A percentile compares a stretch with the other conserved stretches of the same genome.
Evolutionary conservation across 1,284 basidiomycete species (phyloP).

Genomic region (Cryptococcus sp.): DNA sequence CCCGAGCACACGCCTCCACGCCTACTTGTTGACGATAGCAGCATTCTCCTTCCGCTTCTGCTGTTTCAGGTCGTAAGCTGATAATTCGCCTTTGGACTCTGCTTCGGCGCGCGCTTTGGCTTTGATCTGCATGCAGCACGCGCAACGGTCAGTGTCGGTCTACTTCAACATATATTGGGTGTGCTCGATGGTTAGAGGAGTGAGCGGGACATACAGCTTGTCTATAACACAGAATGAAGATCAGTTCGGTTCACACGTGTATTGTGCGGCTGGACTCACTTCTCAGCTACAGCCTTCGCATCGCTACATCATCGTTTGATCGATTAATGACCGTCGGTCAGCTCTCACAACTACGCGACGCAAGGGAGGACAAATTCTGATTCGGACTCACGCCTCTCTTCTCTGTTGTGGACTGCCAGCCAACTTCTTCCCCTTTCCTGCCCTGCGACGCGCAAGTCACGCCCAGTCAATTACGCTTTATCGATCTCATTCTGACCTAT

Average conservation of each 20-base stretch:
- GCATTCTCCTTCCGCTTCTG: slow-evolving; percentile 19
- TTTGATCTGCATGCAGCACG: slow-evolving; percentile 12
- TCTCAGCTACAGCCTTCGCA: slow-evolving; percentile 21
- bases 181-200: neutral
- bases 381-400: slow-evolving; percentile 18
- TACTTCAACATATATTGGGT: no score
- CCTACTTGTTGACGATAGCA: slow-evolving; percentile 6
- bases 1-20: neutral
- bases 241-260: neutral
- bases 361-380: neutral
- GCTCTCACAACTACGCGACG: neutral
- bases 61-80: slow-evolving; percentile 14
- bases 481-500: neutral
- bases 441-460: slow-evolving; percentile 10
- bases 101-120: slow-evolving; percentile 21
- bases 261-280: slow-evolving; percentile 9
- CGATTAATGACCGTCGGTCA: neutral
- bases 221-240: neutral
- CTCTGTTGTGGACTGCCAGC: slow-evolving; percentile 18
- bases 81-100: slow-evolving; percentile 17
- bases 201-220: slow-evolving; percentile 16
- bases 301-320: slow-evolving; percentile 6
- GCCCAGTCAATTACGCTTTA: neutral
- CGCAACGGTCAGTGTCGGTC: neutral
- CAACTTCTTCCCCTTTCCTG: slow-evolving; percentile 16